Percentiles rank a stretch among this genome's conserved stretches.
These are phyloP conservation scores for Przewalskia tangutica DNA, from an alignment of 257 asterid species.

Conservation along the genomic window DNA sequence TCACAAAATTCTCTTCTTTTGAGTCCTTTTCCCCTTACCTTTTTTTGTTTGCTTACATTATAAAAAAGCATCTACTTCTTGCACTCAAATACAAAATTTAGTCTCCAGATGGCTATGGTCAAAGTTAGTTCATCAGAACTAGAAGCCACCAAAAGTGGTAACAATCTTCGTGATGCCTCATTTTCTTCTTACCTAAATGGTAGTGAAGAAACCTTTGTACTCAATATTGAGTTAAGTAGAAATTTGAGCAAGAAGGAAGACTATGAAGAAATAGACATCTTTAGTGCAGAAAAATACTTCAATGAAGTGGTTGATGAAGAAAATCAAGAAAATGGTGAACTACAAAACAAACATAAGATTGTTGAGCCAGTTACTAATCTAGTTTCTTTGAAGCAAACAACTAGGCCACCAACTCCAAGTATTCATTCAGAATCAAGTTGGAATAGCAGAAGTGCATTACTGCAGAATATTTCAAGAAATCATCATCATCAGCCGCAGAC, in stretches of 20 bases:
- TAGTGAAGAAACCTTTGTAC: conserved; percentile 29
- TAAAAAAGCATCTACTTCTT: background rate
- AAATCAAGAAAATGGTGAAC: conserved; percentile 3
- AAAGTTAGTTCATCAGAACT: conserved; percentile 30
- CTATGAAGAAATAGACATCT: conserved; percentile 64
- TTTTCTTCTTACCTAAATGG: conserved; percentile 48
- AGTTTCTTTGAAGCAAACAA: conserved; percentile 14
- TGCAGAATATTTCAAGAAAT: conserved; percentile 24
- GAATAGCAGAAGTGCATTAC: conserved; percentile 48
- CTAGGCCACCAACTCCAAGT: conserved; percentile 30
- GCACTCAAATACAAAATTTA: background rate
- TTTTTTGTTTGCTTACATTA: background rate
- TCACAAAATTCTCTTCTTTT: background rate
- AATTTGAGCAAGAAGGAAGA: conserved; percentile 23
- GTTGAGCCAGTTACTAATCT: conserved; percentile 17
- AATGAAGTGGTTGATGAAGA: conserved; percentile 26
- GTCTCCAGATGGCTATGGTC: conserved; percentile 36
- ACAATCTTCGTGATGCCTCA: conserved; percentile 28
- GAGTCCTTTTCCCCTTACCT: background rate
- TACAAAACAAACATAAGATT: conserved; percentile 16
- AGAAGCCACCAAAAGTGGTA: conserved; percentile 14
- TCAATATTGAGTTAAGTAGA: conserved; percentile 23
- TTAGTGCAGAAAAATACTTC: conserved; percentile 72
- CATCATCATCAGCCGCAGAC: conserved; percentile 15
- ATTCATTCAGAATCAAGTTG: conserved; percentile 49